Percentiles rank a stretch among this genome's conserved stretches.
These are phyloP conservation scores for Puccinia sorghi DNA, from an alignment of 1,284 basidiomycete genomes.

Conservation along the genomic window DNA sequence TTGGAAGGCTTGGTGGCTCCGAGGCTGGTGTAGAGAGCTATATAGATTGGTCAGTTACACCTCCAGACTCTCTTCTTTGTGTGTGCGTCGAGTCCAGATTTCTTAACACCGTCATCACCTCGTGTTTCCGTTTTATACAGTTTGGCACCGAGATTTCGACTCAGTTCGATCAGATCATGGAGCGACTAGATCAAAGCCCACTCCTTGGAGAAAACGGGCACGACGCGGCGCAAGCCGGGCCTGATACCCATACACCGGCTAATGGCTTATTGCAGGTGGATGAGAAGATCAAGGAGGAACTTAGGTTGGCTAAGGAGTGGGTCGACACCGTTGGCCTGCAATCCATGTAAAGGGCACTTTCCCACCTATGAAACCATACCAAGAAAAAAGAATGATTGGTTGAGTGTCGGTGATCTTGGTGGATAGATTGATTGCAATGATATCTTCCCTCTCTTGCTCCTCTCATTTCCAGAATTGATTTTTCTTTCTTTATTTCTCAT, in stretches of 20 bases:
- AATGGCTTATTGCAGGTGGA: not conserved
- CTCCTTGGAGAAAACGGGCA: not conserved
- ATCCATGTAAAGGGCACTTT: constrained; percentile 12
- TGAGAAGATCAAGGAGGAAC: constrained; percentile 12
- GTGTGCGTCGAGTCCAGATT: not conserved
- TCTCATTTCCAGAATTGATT: not conserved
- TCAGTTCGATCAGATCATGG: constrained; percentile 22
- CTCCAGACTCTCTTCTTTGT: not conserved
- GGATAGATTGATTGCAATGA: not conserved
- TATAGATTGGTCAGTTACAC: constrained; percentile 68
- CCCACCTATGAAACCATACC: not conserved
- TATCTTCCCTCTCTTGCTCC: not conserved
- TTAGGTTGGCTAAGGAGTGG: constrained; percentile 39
- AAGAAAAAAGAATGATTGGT: not conserved
- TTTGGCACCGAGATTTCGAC: constrained; percentile 33
- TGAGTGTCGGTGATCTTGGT: not conserved
- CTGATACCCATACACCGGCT: not conserved
- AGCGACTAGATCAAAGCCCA: not conserved
- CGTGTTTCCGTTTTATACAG: not conserved
- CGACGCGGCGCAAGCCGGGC: not conserved
- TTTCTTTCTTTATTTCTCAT: too few species aligned
- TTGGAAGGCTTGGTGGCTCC: constrained; percentile 78
- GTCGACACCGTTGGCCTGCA: constrained; percentile 37
- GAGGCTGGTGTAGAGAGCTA: constrained; percentile 84
- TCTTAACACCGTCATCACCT: not conserved